Percentiles rank a stretch among this genome's conserved stretches.
These are phyloP conservation scores for Cladorrhinum samala DNA, from an alignment of 495 filamentous ascomycete genomes.

Conservation along the genomic window DNA sequence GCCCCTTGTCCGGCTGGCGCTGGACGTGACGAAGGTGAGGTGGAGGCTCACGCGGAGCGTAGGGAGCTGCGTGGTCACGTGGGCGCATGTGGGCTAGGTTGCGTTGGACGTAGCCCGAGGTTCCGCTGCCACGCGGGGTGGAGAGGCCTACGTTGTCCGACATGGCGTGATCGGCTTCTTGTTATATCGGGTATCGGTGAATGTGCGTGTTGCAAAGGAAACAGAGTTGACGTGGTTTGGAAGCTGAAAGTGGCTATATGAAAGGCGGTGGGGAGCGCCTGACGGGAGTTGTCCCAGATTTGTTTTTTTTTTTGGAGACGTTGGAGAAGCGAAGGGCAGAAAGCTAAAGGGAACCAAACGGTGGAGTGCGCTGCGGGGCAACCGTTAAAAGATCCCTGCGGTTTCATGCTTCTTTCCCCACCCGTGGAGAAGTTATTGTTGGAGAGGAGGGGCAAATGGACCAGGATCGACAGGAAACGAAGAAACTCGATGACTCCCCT, in stretches of 20 bases:
- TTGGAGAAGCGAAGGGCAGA: too few relatives aligned
- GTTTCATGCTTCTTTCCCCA: neutral
- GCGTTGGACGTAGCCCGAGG: constrained; percentile 94
- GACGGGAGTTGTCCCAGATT: too few relatives aligned
- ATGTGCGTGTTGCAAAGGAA: too few relatives aligned
- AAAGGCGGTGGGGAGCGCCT: too few relatives aligned
- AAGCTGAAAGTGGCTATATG: neutral
- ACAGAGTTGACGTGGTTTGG: constrained; percentile 1
- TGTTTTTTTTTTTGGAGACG: too few relatives aligned
- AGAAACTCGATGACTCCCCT: neutral
- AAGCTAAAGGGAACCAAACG: too few relatives aligned
- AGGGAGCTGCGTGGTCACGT: constrained; percentile 58
- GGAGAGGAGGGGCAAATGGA: too few relatives aligned
- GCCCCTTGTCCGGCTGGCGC: constrained; percentile 82
- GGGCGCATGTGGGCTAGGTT: constrained; percentile 84
- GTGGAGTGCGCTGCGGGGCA: too few relatives aligned
- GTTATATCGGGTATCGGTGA: too few relatives aligned
- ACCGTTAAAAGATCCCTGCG: neutral
- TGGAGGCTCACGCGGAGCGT: constrained; percentile 42
- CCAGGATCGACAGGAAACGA: neutral
- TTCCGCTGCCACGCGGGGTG: constrained; percentile 90
- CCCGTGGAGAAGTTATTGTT: too few relatives aligned
- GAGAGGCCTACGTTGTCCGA: constrained; percentile 96
- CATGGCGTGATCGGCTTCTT: constrained; percentile 60
- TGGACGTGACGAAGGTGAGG: constrained; percentile 46